These are phyloP conservation scores for Geum urbanum DNA, from an alignment of 306 rosid species.

Conservation along the genomic window DNA sequence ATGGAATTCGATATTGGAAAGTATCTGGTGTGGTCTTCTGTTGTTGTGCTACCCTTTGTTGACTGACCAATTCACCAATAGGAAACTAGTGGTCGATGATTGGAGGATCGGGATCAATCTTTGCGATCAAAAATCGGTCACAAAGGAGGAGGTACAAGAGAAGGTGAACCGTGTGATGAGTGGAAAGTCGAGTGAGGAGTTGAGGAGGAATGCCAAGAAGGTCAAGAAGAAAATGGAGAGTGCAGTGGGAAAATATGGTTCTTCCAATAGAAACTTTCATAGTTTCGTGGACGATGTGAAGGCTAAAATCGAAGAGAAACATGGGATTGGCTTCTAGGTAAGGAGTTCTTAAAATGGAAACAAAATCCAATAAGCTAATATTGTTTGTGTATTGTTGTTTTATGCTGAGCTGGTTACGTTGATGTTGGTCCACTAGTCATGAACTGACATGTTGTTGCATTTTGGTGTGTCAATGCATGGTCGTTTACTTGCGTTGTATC, in stretches of 20 bases:
- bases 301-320: constrained; percentile 1
- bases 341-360: neutral
- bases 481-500: neutral
- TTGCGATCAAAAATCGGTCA: neutral
- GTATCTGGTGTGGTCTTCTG: constrained; percentile 24
- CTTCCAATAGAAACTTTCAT: constrained; percentile 15
- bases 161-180: constrained; percentile 22
- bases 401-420: neutral
- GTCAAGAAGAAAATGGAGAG: constrained; percentile 1
- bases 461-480: neutral
- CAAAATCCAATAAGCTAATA: neutral
- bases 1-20: constrained; percentile 32
- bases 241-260: constrained; percentile 10
- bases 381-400: neutral
- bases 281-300: constrained; percentile 14
- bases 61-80: constrained; percentile 24
- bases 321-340: neutral
- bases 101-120: constrained; percentile 30
- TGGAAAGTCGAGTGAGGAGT: constrained; percentile 15
- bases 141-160: constrained; percentile 15
- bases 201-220: constrained; percentile 19
- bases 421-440: neutral
- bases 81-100: constrained; percentile 30
- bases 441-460: neutral
- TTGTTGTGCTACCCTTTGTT: constrained; percentile 22